Conservation (phyloP, 1,284 basidiomycete genomes). For the Inonotus hispidus region DNA sequence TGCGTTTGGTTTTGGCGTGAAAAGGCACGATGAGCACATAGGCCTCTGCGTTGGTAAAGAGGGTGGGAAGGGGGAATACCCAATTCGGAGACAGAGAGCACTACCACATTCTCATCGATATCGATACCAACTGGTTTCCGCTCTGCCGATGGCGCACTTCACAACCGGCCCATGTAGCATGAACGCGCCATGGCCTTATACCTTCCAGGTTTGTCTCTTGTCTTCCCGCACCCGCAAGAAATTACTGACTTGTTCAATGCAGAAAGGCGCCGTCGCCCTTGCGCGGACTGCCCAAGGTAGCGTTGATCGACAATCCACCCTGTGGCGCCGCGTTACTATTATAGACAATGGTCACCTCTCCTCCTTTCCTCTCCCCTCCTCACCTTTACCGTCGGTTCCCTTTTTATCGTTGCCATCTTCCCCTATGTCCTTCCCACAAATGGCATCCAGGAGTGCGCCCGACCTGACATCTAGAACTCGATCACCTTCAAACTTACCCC, state of each 20-base stretch:
- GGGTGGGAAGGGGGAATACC: background rate
- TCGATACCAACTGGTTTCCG: background rate
- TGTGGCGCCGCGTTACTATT: constrained; percentile 4
- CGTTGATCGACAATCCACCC: background rate
- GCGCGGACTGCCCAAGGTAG: background rate
- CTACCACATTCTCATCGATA: background rate
- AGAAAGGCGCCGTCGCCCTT: constrained; percentile 5
- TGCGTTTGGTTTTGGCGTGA: too few relatives aligned
- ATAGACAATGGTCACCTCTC: background rate
- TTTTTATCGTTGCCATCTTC: background rate
- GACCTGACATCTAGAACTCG: too few relatives aligned
- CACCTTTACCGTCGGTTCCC: background rate
- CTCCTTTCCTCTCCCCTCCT: background rate
- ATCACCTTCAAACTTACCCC: too few relatives aligned
- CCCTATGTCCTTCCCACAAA: background rate
- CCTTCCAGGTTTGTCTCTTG: background rate
- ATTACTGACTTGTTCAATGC: background rate
- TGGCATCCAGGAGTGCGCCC: too few relatives aligned
- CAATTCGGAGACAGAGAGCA: background rate
- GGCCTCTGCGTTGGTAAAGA: background rate
- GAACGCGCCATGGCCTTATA: constrained; percentile 8
- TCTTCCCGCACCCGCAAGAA: background rate
- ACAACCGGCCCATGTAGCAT: constrained; percentile 1
- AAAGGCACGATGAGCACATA: background rate
- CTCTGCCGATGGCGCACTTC: background rate